These are phyloP conservation scores for Zygosaccharomyces rouxii DNA, from an alignment of 805 yeast species.

Conservation along the genomic window DNA sequence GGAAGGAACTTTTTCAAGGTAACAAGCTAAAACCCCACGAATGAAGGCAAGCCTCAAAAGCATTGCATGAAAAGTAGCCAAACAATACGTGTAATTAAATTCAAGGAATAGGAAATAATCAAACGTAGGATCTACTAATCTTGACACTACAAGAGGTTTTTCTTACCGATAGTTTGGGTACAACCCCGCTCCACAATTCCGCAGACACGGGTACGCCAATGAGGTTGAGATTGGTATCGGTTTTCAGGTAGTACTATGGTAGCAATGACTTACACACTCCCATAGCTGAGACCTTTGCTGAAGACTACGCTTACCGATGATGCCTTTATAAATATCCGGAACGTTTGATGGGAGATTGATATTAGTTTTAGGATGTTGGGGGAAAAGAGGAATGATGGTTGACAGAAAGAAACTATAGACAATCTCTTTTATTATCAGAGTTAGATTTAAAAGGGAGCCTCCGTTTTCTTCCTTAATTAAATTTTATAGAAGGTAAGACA, in stretches of 20 bases:
- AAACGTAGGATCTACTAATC: background rate
- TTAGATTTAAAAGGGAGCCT: background rate
- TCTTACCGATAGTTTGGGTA: background rate
- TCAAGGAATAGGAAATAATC: background rate
- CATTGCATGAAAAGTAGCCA: background rate
- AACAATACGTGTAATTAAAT: background rate
- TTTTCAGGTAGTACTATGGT: background rate
- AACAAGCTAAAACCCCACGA: background rate
- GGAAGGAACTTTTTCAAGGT: background rate
- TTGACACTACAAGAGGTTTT: background rate
- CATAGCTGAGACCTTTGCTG: background rate
- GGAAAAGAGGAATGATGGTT: background rate
- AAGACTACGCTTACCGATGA: background rate
- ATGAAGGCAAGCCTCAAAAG: background rate
- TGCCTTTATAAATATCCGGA: background rate
- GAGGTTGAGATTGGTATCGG: no score
- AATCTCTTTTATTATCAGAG: background rate
- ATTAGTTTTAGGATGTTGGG: background rate
- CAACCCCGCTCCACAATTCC: background rate
- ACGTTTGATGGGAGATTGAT: background rate
- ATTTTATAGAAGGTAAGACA: background rate
- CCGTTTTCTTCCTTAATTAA: slow-evolving; percentile 44
- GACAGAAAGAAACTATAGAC: background rate
- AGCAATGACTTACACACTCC: background rate
- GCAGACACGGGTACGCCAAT: no score